Base-by-base conservation (phyloP, 257 asterid genomes). In the Datura wrightii region DNA sequence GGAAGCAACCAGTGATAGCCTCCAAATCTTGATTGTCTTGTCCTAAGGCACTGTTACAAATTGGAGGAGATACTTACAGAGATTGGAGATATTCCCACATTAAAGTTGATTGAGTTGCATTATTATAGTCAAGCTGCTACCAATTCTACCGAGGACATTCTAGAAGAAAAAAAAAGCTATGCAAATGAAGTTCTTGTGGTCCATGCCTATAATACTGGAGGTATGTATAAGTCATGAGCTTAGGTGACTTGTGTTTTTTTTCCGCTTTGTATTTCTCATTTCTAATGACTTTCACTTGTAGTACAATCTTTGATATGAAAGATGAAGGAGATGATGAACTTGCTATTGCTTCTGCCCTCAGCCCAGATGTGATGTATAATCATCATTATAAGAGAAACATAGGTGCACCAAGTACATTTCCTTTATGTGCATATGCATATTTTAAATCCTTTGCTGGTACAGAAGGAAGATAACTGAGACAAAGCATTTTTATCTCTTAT, bases 11-110 rank as follows among this genome's bases (percentile, higher is more conserved):
- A 66, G 44, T 79, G 53, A 81, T 81, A 34, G 46, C 24, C 46
- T 86, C 86, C 86, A 9, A 11, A 19, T 10, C 91, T 86, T 16
- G 85, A 84, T 70, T 5, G 46, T 31, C 76, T 86, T 8, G 2
- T 37, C 15, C 66, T 88, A 50, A 6, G 9, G 5, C 1, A 15
- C 0, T 80, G 86, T 34, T 1, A 5, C 0, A 0, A 8, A 14
- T 42, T 76, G 5, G 6, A 82, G 34, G 65, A 82, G 60, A 60
- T 87, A n/a, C 85, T 87, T n/a, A 46, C 60, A 58, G 83, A 15
- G 19, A 5, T 82, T 8, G 69, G 84, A 59, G 62, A 85, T 19
- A 85, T 85, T 53, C 72, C 69, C 39, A 63, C 85, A 10, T 79
- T 86, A 9, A 19, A 74, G 13, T 24, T 79, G 50, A 84, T 84